Evolutionary conservation across 2,329 filamentous ascomycete species (phyloP), one percentile per base, ranked within the genome.

Genomic region (Sarocladium brachiariae): DNA sequence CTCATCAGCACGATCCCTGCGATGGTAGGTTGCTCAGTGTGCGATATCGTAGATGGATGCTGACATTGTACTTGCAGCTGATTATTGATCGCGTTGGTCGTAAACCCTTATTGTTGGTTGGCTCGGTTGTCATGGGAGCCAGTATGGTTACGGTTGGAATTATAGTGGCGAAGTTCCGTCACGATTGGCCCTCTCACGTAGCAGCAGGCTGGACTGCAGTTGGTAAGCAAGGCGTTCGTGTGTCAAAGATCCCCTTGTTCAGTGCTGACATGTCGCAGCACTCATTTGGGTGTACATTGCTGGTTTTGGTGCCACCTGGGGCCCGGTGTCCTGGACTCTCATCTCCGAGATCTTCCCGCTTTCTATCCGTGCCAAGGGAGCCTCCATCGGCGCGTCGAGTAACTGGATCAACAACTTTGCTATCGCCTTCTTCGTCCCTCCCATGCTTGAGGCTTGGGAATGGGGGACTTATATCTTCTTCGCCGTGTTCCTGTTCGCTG

Each of bases 401-500:
- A 72, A 73, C 59, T 74, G 71, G 70, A 54, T 65, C 34, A 70
- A 67, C 60, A 74, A 75, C 56, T 76, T 76, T 37, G 65, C 69
- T 50, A 68, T 76, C 11, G 72, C 70, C 3, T 69, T 75, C 33
- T 71, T 68, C 35, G 68, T 71, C 0, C 70, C 70, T 2, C 63
- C 68, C 9, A 76, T 70, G 57, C 53, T 59, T 24, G 55, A 55
- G 41, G 55, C 57, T 18, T 67, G 69, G 60, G 60, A 64, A 9
- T 78, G 72, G 60, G 76, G 76, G 19, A 75, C 75, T 0, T 80
- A 77, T 58, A 74, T 78, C 56, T 79, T 81, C 66, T 81, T 81
- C 55, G 74, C 74, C 25, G 68, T 69, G 1, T 69, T 77, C 45
- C 74, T 77, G 50, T 62, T 72, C 11, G 60, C 65, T 9, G 70